Percentiles rank a stretch among this genome's conserved stretches.
Evolutionary conservation across 2,329 filamentous ascomycete species (phyloP).

Genomic region (Colletotrichum filicis): DNA sequence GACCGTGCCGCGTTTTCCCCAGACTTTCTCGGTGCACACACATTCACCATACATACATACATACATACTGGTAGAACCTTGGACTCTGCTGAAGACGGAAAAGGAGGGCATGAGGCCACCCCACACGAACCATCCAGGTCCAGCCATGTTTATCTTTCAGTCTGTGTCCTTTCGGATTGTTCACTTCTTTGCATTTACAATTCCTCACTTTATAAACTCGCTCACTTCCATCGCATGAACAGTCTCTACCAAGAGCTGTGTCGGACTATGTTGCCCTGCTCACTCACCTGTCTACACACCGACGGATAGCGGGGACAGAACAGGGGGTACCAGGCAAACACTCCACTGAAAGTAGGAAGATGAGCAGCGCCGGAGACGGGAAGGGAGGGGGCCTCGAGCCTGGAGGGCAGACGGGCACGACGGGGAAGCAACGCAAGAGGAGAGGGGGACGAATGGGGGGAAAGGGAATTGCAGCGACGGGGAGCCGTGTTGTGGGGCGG

Average conservation of each 20-base stretch:
- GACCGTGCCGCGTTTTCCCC: neutral
- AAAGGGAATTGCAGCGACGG: neutral
- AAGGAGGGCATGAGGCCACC: slow-evolving; percentile 14
- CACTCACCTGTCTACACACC: neutral
- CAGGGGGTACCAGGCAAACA: neutral
- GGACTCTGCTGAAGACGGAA: neutral
- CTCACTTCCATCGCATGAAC: neutral
- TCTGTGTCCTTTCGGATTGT: neutral
- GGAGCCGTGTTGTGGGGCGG: slow-evolving; percentile 16
- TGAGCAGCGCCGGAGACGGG: neutral
- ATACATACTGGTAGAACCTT: neutral
- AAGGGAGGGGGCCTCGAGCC: neutral
- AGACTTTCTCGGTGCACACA: neutral
- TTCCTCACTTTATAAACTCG: neutral
- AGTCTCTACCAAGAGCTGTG: neutral
- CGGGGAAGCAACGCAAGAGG: neutral
- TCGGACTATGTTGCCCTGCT: neutral
- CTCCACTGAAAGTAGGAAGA: neutral
- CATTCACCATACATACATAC: neutral
- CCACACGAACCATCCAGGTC: slow-evolving; percentile 13
- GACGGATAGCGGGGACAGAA: neutral
- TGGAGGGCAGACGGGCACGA: neutral
- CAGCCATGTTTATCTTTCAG: slow-evolving; percentile 1
- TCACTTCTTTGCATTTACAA: neutral
- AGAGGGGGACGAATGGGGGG: neutral